A percentile compares a stretch with the other conserved stretches of the same genome.
These are phyloP conservation scores for Nicotiana knightiana DNA, from an alignment of 257 asterid genomes.

Conservation along the genomic window DNA sequence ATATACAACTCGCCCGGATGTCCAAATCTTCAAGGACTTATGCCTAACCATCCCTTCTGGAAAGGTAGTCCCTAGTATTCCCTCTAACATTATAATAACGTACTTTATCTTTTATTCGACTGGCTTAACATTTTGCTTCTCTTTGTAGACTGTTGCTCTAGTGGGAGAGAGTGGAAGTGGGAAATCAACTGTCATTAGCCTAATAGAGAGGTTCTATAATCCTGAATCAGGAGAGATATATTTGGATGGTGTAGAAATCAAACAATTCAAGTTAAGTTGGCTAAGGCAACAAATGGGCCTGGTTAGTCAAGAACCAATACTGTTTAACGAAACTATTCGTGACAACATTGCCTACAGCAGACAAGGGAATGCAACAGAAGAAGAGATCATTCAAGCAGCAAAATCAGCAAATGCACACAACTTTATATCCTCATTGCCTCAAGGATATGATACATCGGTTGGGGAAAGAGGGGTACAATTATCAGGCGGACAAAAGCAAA, in stretches of 20 bases:
- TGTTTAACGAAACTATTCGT: conserved; percentile 70
- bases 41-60: conserved; percentile 63
- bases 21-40: conserved; percentile 60
- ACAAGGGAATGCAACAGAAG: conserved; percentile 46
- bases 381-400: conserved; percentile 58
- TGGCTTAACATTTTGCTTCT: not conserved
- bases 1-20: conserved; percentile 62
- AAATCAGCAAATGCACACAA: conserved; percentile 60
- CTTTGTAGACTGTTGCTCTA: conserved; percentile 60
- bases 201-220: conserved; percentile 65
- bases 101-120: not conserved
- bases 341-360: conserved; percentile 66
- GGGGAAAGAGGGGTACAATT: conserved; percentile 70
- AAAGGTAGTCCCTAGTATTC: conserved; percentile 34
- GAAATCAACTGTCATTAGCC: conserved; percentile 62
- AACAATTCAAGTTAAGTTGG: conserved; percentile 51
- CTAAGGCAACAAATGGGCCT: conserved; percentile 74
- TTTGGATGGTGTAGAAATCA: conserved; percentile 44
- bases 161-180: conserved; percentile 91
- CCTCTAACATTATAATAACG: not conserved
- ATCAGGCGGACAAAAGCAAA: conserved; percentile 74
- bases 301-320: conserved; percentile 82
- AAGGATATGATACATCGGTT: conserved; percentile 58
- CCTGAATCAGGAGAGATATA: conserved; percentile 48
- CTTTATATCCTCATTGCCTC: conserved; percentile 67